Conservation (phyloP, 768 basidiomycete genomes). For the Termitomyces sp. region DNA sequence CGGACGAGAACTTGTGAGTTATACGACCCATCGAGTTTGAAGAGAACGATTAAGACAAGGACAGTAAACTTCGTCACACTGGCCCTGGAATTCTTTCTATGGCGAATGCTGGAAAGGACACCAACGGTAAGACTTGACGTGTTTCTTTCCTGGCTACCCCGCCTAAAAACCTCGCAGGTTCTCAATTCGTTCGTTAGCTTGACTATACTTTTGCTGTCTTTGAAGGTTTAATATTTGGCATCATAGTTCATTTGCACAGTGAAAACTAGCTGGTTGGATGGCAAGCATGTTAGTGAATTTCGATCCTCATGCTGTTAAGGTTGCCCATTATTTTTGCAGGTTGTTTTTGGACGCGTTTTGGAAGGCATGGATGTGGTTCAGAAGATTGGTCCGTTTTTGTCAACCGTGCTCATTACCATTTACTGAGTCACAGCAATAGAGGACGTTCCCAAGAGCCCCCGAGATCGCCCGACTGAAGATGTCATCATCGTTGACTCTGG, state of each 20-base stretch:
- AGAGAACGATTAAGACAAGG: not conserved
- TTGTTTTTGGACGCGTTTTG: constrained; percentile 90
- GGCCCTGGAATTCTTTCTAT: constrained; percentile 86
- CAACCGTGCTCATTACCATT: no score
- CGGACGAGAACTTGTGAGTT: constrained; percentile 93
- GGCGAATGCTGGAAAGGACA: constrained; percentile 92
- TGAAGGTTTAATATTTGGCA: not conserved
- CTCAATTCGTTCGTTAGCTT: constrained; percentile 71
- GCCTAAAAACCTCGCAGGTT: constrained; percentile 42
- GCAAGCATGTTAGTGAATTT: constrained; percentile 63
- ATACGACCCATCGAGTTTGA: not conserved
- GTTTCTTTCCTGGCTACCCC: not conserved
- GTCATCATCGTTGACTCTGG: constrained; percentile 83
- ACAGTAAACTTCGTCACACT: constrained; percentile 93
- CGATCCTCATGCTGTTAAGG: not conserved
- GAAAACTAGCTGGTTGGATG: constrained; percentile 86
- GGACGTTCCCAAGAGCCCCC: constrained; percentile 62
- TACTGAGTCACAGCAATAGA: constrained; percentile 40
- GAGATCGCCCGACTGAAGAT: constrained; percentile 73
- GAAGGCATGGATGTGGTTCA: constrained; percentile 89
- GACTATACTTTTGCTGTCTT: not conserved
- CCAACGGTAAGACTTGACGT: constrained; percentile 63
- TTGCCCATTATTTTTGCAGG: constrained; percentile 35
- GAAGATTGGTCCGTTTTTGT: constrained; percentile 55
- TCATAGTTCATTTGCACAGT: constrained; percentile 88